Evolutionary conservation across 129 eudicot species (phyloP), one percentile per base, ranked within the genome.

Genomic region (Centaurea solstitialis): DNA sequence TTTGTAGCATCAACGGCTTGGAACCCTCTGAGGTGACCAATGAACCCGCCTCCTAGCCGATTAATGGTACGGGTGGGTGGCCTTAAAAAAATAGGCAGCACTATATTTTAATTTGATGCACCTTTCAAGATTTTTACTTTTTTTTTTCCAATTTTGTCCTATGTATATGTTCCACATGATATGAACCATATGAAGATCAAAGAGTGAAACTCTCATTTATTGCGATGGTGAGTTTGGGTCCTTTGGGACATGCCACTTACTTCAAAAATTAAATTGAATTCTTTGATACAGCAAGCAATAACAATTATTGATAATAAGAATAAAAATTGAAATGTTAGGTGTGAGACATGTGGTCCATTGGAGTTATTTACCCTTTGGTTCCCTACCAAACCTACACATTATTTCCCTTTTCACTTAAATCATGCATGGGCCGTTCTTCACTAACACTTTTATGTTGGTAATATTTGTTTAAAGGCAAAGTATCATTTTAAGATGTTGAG

Each of bases 351-450:
- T 57, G 64, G 64, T 57, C 64, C 17, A 17, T 26, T 17, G 64
- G 18, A 57, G 22, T 57, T 57, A 57, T 70, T 69, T 76, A 45
- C 76, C 76, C 68, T 64, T 64, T 64, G 68, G 30, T 64, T 64
- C 85, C 85, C 81, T 82, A 70, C 67, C 81, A 69, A 82, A 82
- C 23, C 47, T 81, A 81, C 85, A 68, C 28, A 7, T 38, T 40
- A 68, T 57, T 57, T 17, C 18, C 23, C 18, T 17, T 50, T 15
- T 50, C 62, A 50, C 62, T 50, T 50, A 17, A 50, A 50, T 50
- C 18, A 53, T n/a, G 6, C n/a, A 57, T 57, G 23, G 22, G 4
- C 20, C 45, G 11, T 50, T 50, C 62, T 6, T 1, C 4, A 50
- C 57, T 47, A 47, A 45, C 17, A 10, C 4, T 13, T 0, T 10